Base-by-base conservation (phyloP, 306 rosid species). In the Astragalus glycyphyllos region DNA sequence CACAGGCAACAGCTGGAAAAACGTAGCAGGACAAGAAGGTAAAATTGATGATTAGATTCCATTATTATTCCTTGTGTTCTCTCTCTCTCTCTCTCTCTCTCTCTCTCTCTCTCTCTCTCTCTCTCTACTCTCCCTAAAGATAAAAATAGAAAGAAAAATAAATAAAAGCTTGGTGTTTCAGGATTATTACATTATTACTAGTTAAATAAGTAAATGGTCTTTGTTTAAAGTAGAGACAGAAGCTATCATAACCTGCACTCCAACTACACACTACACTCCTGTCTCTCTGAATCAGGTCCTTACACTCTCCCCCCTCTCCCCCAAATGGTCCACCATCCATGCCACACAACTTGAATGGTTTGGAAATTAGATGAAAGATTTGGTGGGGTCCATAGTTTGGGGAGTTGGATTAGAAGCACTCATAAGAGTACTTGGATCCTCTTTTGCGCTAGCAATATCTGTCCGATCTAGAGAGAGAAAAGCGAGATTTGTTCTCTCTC, bases 1-100 rank as follows among this genome's bases (percentile, higher is more conserved):
- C 73, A 74, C 34, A 79, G 76, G 80, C 48, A 65, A 84, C 96
- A 93, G 98, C 98, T 93, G 98, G 98, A 86, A 77, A 40, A 77
- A 69, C 82, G 92, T 81, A 84, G 83, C 84, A 86, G 89, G 96
- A 89, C 93, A 90, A 88, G 80, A 81, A 81, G 83, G 97, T 90
- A 86, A 93, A 90, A 60, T 90, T 80, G 85, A 84, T 88, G 60
- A 88, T 90, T 88, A 93, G 98, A 93, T 93, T 93, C 98, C 96
- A 78, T 87, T 93, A 77, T 87, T 93, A 90, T 93, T 93, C 98
- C 87, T 78, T 85, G 57, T 87, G 89, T 84, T 85, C 89, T 83
- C 58, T 65, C 80, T 54, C 89, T 81, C 58, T 66, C 79, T 49
- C 70, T 67, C 23, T 20, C 23, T 20, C 23, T 11, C 20, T 40